phyloP scores from a whole-genome alignment of 2,329 filamentous ascomycete species.

The Xylariales sp. region DNA sequence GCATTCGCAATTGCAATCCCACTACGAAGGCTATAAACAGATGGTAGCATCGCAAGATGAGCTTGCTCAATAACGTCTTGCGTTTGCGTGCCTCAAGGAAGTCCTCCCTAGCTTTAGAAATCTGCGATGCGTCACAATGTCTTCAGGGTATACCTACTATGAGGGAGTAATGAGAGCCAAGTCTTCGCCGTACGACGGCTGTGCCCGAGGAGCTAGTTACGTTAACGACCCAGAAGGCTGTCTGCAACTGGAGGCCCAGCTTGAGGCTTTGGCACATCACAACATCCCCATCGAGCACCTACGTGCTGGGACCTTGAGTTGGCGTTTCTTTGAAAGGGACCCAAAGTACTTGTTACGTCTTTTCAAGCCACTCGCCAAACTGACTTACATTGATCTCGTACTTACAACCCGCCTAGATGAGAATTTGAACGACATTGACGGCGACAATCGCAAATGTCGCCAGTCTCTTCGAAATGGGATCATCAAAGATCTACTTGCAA shows the following conservation, averaged over 20 bases:
- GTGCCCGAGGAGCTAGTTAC: not conserved
- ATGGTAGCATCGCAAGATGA: not conserved
- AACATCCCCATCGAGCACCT: not conserved
- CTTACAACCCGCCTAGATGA: not conserved
- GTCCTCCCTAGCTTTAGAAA: slow-evolving; percentile 14
- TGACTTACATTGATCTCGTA: not conserved
- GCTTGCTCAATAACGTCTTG: not conserved
- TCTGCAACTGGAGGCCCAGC: not conserved
- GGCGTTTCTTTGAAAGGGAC: not conserved
- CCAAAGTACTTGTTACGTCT: not conserved
- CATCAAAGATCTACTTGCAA: not conserved
- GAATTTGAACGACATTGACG: not conserved
- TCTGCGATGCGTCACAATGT: slow-evolving; percentile 11
- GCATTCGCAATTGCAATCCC: not conserved
- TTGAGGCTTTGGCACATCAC: not conserved
- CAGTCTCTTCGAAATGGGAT: not conserved
- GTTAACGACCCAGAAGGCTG: not conserved
- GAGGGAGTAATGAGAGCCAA: not conserved
- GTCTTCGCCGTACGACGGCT: not conserved
- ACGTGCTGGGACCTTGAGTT: not conserved
- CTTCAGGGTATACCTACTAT: not conserved
- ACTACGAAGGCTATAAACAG: slow-evolving; percentile 3
- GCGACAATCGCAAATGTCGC: not conserved
- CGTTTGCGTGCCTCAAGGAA: not conserved
- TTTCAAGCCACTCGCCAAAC: not conserved